Base-by-base conservation (phyloP, 2,329 filamentous ascomycete genomes). In the Atkinsonella hypoxylon region DNA sequence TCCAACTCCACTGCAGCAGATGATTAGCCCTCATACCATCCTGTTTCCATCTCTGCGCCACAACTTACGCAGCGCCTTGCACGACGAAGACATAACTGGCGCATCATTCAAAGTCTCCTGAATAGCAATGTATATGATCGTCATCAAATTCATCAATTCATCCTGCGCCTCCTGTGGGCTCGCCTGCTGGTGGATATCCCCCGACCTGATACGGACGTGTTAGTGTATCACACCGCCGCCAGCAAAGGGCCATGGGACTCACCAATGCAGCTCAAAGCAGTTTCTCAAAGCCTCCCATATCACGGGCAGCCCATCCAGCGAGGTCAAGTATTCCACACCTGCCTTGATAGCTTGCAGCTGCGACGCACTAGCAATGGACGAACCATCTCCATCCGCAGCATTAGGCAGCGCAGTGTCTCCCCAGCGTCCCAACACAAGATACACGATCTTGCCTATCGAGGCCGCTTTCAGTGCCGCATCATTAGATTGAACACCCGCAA, bases 341-440 rank as follows among this genome's bases (percentile, higher is more conserved):
- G 69, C 68, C 58, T 74, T 77, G 64, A 84, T 83, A 13, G 77
- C 76, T 50, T 72, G 70, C n/a, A 83, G 66, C 57, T 84, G 81
- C 9, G 67, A 64, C n/a, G 68, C 62, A 15, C 76, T 77, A 15
- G 79, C 79, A 43, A 75, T 73, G 4, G 72, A 74, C 42, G 71
- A 70, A 42, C 70, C 61, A 60, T 72, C 56, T 48, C 68, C 61
- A 63, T 70, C 59, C 53, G 63, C 62, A 50, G 57, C 69, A 64
- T 52, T 72, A 56, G 52, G 66, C 62, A 80, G 77, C 32, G 82
- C 83, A 11, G 82, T 87, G 46, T 82, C 73, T 3, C 75, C 77
- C 86, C 86, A 90, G 36, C 82, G 72, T 1, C 86, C 86, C 5
- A 87, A 73, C 13, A 84, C 70, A 26, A 86, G 64, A 59, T 84